Conservation (phyloP, 495 filamentous ascomycete genomes). For the Aspergillus diversus region DNA sequence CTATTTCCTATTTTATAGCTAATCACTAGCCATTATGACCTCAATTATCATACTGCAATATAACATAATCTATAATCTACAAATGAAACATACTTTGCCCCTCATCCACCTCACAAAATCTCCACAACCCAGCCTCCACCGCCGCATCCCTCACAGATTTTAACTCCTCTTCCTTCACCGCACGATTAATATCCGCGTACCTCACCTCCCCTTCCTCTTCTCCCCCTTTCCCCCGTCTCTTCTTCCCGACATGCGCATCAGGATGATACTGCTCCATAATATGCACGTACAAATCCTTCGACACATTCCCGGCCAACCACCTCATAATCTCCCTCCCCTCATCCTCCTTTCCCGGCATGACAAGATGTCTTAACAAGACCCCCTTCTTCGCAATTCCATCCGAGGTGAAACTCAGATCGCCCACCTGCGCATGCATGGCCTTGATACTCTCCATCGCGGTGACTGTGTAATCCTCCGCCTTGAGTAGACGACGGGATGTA, state of each 20-base stretch:
- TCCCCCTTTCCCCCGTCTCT: conserved; percentile 37
- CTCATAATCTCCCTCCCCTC: conserved; percentile 70
- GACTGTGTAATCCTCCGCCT: conserved; percentile 69
- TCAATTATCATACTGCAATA: too few relatives aligned
- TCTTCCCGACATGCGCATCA: conserved; percentile 74
- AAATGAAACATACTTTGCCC: conserved; percentile 69
- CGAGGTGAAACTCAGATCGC: conserved; percentile 73
- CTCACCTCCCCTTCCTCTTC: conserved; percentile 56
- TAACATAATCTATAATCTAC: conserved; percentile 29
- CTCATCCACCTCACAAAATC: conserved; percentile 70
- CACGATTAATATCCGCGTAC: conserved; percentile 76
- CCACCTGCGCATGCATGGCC: conserved; percentile 76
- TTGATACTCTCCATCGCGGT: conserved; percentile 72
- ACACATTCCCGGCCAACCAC: conserved; percentile 70
- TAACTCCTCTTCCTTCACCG: conserved; percentile 65
- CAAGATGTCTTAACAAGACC: conserved; percentile 71
- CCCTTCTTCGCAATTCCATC: conserved; percentile 78
- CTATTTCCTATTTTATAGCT: too few relatives aligned
- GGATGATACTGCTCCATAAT: conserved; percentile 82
- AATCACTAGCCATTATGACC: too few relatives aligned
- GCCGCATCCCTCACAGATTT: conserved; percentile 63
- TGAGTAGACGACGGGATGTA: conserved; percentile 69
- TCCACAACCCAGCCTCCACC: conserved; percentile 70
- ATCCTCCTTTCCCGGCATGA: conserved; percentile 74
- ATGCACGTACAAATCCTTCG: conserved; percentile 68